Evolutionary conservation across 2,329 filamentous ascomycete genomes (phyloP), one percentile per base, ranked within the genome.

Genomic region (Seiridium cupressi): DNA sequence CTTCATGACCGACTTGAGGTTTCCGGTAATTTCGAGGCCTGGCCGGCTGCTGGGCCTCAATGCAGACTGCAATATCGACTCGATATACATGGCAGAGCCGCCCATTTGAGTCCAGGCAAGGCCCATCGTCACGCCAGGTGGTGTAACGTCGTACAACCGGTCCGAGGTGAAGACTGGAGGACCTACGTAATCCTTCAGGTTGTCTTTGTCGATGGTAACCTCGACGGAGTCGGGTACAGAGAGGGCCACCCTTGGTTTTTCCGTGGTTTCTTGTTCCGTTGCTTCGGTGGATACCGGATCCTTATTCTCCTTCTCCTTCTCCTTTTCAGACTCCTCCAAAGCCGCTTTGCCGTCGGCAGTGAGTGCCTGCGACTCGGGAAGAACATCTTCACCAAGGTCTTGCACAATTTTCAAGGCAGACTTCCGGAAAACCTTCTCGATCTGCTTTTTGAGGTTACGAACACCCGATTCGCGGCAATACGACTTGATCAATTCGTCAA

Each of bases 351-450:
- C 93, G 73, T 96, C 92, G 7, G 91, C 88, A 0, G 93, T 97
- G 60, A 96, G 77, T 4, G 91, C 93, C 64, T 92, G 87, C 31
- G 90, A 87, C 72, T 97, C 93, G 3, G 90, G 84, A 2, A 97
- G 77, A 1, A 83, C 91, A 5, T 92, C 89, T 70, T 97, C 93
- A 55, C 94, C 94, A 11, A 98, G 83, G 64, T 98, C 93, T 73
- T 94, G 90, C 10, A 99, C 94, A 66, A 99, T 99, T 78, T 97
- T 98, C 63, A 99, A 82, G 0, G 95, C 96, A 11, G 94, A 93
- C 77, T 99, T 99, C 61, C 95, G 89, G 77, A 97, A 99, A 3
- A 99, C 92, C 80, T 99, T 99, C 75, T 99, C 95, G 63, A 99
- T 99, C 75, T 98, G 94, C 81, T 99, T 98, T 85, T 99, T 99